Conservation (phyloP, 1,284 basidiomycete genomes). For the Moesziomyces globuligerus region DNA sequence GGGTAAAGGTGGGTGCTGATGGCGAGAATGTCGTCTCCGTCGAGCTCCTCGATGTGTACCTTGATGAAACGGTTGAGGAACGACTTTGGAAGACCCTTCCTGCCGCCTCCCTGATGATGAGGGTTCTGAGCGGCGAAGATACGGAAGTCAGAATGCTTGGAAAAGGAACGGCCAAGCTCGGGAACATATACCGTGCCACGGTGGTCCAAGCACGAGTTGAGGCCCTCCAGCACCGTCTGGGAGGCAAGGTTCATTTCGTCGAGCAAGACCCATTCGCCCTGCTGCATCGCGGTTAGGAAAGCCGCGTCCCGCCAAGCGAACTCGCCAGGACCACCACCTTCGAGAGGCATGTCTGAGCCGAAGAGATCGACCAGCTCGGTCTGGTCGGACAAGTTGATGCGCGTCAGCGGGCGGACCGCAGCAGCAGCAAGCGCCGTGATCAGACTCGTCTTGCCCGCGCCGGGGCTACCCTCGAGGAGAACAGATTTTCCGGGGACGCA, state of each 20-base stretch:
- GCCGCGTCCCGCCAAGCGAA: slow-evolving; percentile 98
- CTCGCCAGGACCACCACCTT: slow-evolving; percentile 88
- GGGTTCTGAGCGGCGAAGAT: slow-evolving; percentile 99
- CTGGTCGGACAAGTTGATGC: slow-evolving; percentile 99
- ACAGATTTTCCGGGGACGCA: slow-evolving; percentile 87
- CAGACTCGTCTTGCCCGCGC: slow-evolving; percentile 98
- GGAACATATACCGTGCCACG: slow-evolving; percentile 94
- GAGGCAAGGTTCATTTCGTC: slow-evolving; percentile 99
- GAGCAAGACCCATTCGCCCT: slow-evolving; percentile 85
- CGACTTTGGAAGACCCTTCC: slow-evolving; percentile 96
- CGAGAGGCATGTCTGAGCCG: slow-evolving; percentile 94
- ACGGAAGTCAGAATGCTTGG: slow-evolving; percentile 87
- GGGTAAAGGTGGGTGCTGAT: slow-evolving; percentile 84
- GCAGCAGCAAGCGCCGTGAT: slow-evolving; percentile 86
- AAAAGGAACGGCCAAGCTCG: slow-evolving; percentile 89
- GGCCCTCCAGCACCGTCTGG: slow-evolving; percentile 88
- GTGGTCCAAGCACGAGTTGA: slow-evolving; percentile 96
- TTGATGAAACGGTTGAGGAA: slow-evolving; percentile 98
- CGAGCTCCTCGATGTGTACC: slow-evolving; percentile 90
- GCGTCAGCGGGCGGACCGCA: slow-evolving; percentile 81
- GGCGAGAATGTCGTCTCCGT: slow-evolving; percentile 79
- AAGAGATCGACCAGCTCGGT: slow-evolving; percentile 97
- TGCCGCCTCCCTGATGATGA: slow-evolving; percentile 91
- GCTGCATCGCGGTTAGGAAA: slow-evolving; percentile 86
- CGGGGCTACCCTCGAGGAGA: slow-evolving; percentile 95